Evolutionary conservation across 805 yeast genomes (phyloP).

Genomic region (Lipomyces chichibuensis): DNA sequence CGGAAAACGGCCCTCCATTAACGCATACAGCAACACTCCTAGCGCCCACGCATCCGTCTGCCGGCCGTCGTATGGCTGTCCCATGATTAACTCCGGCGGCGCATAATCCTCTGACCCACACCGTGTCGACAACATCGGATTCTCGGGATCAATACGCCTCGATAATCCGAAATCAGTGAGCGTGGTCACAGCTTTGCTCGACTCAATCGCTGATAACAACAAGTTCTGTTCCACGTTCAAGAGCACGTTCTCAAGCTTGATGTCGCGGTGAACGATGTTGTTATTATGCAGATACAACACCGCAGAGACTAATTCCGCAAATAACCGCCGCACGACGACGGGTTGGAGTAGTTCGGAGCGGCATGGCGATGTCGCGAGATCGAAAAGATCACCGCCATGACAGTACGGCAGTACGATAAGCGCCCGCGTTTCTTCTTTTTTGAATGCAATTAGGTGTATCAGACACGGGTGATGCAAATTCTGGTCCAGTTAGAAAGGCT

Average conservation of each 20-base stretch:
- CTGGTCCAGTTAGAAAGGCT: conserved; percentile 4
- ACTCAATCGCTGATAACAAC: conserved; percentile 36
- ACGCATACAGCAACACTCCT: conserved; percentile 85
- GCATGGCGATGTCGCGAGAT: conserved; percentile 52
- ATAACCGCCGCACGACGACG: conserved; percentile 59
- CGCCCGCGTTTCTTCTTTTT: conserved; percentile 45
- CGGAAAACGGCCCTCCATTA: conserved; percentile 85
- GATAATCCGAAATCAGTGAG: conserved; percentile 91
- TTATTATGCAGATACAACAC: conserved; percentile 70
- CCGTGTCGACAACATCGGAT: conserved; percentile 74
- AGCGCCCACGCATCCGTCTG: conserved; percentile 93
- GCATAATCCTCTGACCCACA: conserved; percentile 98
- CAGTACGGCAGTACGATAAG: conserved; percentile 73
- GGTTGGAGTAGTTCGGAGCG: conserved; percentile 52
- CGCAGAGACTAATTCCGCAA: conserved; percentile 71
- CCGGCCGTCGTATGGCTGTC: conserved; percentile 87
- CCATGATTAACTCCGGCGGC: conserved; percentile 90
- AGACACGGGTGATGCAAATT: conserved; percentile 30
- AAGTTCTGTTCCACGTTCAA: conserved; percentile 46
- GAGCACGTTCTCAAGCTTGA: conserved; percentile 73
- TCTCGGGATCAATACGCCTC: conserved; percentile 60
- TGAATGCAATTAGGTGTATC: conserved; percentile 29
- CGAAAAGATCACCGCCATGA: conserved; percentile 82
- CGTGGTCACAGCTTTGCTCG: conserved; percentile 51
- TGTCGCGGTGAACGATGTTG: conserved; percentile 82